Conservation (phyloP, 2,329 filamentous ascomycete species). For the Dothistroma pini region DNA sequence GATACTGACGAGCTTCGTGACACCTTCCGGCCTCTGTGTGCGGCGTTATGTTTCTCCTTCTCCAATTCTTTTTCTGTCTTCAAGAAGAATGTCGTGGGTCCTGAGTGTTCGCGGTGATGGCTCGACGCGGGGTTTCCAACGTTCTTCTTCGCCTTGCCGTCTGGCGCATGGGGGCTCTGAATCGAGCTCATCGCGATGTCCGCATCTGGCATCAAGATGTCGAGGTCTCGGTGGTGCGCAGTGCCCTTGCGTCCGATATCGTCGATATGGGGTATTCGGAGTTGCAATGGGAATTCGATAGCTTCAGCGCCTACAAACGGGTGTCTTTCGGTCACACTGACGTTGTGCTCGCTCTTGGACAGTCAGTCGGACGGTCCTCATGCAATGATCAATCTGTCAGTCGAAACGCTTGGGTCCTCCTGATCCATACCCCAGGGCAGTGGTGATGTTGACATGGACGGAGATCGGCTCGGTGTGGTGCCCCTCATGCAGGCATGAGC, state of each 20-base stretch:
- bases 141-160: constrained; percentile 6
- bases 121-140: background rate
- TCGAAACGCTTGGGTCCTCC: background rate
- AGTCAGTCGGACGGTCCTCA: background rate
- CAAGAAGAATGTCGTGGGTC: constrained; percentile 59
- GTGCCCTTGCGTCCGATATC: background rate
- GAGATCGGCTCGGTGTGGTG: background rate
- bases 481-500: background rate
- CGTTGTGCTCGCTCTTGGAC: background rate
- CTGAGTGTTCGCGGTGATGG: constrained; percentile 29
- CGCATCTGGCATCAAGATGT: background rate
- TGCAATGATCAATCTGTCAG: background rate
- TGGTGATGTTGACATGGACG: background rate
- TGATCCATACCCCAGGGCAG: background rate
- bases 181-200: constrained; percentile 4
- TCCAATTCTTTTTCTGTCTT: constrained; percentile 52
- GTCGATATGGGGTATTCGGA: background rate
- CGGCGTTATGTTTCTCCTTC: constrained; percentile 9
- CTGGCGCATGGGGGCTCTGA: background rate
- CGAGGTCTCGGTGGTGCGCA: background rate
- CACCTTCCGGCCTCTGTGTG: constrained; percentile 24
- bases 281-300: background rate
- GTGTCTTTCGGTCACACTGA: background rate
- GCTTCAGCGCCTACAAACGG: background rate
- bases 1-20: constrained; percentile 22